Percentiles rank a stretch among this genome's conserved stretches.
Evolutionary conservation across 2,329 filamentous ascomycete genomes (phyloP).

Genomic region (Fusarium fracticaudum): DNA sequence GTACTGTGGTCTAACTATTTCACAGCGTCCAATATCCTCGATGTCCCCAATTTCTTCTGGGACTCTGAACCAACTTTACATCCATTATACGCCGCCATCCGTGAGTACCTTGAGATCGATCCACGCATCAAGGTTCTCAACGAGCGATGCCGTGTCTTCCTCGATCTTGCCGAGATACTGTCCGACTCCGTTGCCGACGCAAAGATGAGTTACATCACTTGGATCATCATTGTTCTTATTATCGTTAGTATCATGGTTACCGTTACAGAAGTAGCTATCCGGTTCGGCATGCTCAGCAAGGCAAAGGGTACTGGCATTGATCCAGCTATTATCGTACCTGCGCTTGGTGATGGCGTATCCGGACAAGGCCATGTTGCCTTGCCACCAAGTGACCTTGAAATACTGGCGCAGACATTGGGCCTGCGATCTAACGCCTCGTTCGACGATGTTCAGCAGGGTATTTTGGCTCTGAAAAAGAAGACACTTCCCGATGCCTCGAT

Average conservation of each 20-base stretch:
- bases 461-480: constrained; percentile 44
- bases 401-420: constrained; percentile 48
- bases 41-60: constrained; percentile 98
- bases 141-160: constrained; percentile 94
- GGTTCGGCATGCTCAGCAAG: constrained; percentile 76
- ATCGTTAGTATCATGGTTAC: constrained; percentile 91
- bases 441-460: constrained; percentile 48
- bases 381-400: constrained; percentile 47
- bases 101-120: constrained; percentile 97
- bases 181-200: constrained; percentile 91
- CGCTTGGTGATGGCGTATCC: constrained; percentile 29
- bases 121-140: constrained; percentile 96
- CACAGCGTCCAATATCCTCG: constrained; percentile 90
- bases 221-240: constrained; percentile 97
- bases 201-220: constrained; percentile 96
- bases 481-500: constrained; percentile 8
- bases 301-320: constrained; percentile 29
- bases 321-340: constrained; percentile 15
- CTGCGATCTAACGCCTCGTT: constrained; percentile 48
- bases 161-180: constrained; percentile 94
- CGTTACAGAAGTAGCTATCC: constrained; percentile 84
- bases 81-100: constrained; percentile 91
- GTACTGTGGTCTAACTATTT: constrained; percentile 7
- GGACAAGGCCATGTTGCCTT: constrained; percentile 13
- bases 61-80: constrained; percentile 95